Evolutionary conservation across 2,329 filamentous ascomycete species (phyloP).

Genomic region (Orbilia javanica): DNA sequence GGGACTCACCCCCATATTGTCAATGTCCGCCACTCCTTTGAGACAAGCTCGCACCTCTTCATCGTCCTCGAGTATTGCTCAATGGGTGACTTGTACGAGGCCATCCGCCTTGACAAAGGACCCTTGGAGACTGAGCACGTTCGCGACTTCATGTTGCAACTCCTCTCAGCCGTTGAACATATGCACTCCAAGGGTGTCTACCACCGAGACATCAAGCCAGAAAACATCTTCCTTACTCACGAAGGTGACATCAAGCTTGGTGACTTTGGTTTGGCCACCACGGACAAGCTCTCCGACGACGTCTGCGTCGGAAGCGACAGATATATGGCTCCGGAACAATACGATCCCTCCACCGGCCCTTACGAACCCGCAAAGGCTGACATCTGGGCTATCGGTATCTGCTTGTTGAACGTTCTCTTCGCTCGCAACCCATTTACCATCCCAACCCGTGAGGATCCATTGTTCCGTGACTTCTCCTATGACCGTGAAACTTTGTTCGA

Average conservation of each 20-base stretch:
- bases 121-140: slow-evolving; percentile 96
- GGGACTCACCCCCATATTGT: slow-evolving; percentile 90
- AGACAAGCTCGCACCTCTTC: slow-evolving; percentile 90
- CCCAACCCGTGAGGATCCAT: slow-evolving; percentile 87
- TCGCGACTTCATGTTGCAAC: slow-evolving; percentile 87
- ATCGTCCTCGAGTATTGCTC: slow-evolving; percentile 95
- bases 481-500: slow-evolving; percentile 98
- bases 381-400: slow-evolving; percentile 97
- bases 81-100: slow-evolving; percentile 96
- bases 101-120: slow-evolving; percentile 87
- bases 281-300: slow-evolving; percentile 90
- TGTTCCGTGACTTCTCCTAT: slow-evolving; percentile 92
- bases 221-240: slow-evolving; percentile 84
- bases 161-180: slow-evolving; percentile 69
- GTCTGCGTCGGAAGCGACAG: slow-evolving; percentile 95
- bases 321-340: slow-evolving; percentile 99
- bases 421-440: slow-evolving; percentile 95
- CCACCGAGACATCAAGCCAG: slow-evolving; percentile 94
- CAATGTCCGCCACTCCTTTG: slow-evolving; percentile 89
- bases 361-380: slow-evolving; percentile 95
- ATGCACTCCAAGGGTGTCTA: slow-evolving; percentile 83
- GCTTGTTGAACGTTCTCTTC: slow-evolving; percentile 94
- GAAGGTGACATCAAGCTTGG: slow-evolving; percentile 93
- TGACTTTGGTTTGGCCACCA: slow-evolving; percentile 93
- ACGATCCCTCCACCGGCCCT: slow-evolving; percentile 82